A percentile compares a stretch with the other conserved stretches of the same genome.
Conservation (phyloP, 768 basidiomycete species). For the Suillus americanus region DNA sequence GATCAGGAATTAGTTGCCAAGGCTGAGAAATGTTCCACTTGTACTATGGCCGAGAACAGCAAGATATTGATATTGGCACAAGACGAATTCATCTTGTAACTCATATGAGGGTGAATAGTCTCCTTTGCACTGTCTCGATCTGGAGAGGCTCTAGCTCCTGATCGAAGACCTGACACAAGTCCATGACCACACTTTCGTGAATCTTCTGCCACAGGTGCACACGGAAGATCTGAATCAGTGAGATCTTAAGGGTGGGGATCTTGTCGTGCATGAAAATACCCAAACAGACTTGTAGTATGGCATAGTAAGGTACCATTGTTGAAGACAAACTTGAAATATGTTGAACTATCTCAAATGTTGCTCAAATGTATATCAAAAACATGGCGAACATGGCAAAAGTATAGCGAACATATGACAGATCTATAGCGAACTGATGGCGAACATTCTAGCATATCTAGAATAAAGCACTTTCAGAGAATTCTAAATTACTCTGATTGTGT, state of each 20-base stretch:
- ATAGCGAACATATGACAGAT: no score
- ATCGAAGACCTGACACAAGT: conserved; percentile 98
- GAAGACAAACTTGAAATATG: no score
- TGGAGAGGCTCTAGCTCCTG: conserved; percentile 97
- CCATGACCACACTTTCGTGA: conserved; percentile 92
- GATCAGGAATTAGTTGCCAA: conserved; percentile 27
- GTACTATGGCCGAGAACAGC: conserved; percentile 92
- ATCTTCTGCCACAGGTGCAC: conserved; percentile 99
- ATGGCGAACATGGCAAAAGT: no score
- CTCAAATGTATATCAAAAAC: no score
- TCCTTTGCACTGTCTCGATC: conserved; percentile 99
- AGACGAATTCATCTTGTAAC: conserved; percentile 99
- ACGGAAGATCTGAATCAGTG: conserved; percentile 99
- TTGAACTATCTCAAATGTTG: no score
- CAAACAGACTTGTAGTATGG: no score
- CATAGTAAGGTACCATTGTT: no score
- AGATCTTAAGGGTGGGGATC: conserved; percentile 97
- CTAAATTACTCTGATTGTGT: no score
- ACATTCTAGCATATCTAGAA: no score
- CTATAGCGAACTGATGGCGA: no score
- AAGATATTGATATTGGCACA: conserved; percentile 98
- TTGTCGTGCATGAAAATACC: conserved; percentile 99
- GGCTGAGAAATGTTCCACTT: conserved; percentile 99
- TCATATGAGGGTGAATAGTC: conserved; percentile 98
- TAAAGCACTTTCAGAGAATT: no score